Base-by-base conservation (phyloP, 768 basidiomycete species). In the Termitomyces sp. region DNA sequence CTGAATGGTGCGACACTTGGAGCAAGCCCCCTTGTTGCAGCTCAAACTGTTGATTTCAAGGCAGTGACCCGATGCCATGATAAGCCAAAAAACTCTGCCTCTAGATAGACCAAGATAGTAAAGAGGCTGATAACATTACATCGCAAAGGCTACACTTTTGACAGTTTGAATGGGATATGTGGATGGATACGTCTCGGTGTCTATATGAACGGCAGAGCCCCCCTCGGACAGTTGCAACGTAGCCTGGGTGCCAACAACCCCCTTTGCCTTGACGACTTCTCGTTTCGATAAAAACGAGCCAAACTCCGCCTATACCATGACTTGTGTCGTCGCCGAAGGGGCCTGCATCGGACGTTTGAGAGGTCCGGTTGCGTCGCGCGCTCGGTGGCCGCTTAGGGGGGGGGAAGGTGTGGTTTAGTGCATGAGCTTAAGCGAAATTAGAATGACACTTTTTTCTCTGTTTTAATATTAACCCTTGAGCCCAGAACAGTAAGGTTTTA, bases 41-140 rank as follows among this genome's bases (percentile, higher is more conserved):
- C 44, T 56, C 52, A 51, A 59, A 41, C 39, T 7, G 46, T 58
- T 36, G 56, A 45, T 24, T 52, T 16, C 24, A 22, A 39, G 47
- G 56, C 51, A 57, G 48, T 62, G 55, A 55, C 58, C n/a, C 54
- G 58, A 57, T 54, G 48, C 2, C 36, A 34, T 62, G 60, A 61
- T 62, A 46, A 54, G 22, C 39, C 37, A 42, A 41, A 47, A 1
- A 28, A 48, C 22, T 28, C 18, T 6, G 16, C 16, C 6, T 37
- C 39, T 20, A 42, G 56, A 46, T 51, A 4, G 26, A 58, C 57
- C 13, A 54, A 55, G 49, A 55, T 51, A 39, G 57, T 42, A 58
- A 44, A 39, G 53, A 37, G 36, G 36, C 2, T 36, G 55, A 54
- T 51, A 44, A 16, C 18, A 13, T 26, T 2, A 1, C 22, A 31